These are phyloP conservation scores for Perilla frutescens DNA, from an alignment of 257 asterid species.

Conservation along the genomic window DNA sequence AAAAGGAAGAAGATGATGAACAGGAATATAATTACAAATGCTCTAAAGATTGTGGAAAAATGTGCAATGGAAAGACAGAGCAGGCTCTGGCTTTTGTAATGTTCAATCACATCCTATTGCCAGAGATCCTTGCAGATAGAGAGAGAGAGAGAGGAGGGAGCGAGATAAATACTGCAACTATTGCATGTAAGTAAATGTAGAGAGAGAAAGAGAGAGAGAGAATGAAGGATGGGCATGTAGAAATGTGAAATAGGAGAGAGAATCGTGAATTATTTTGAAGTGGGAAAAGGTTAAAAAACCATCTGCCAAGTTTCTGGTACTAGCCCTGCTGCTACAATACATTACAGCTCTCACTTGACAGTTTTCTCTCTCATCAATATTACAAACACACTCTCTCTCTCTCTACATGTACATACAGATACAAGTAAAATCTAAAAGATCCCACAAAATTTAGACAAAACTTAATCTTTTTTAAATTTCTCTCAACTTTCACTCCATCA, in stretches of 20 bases:
- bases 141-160: slow-evolving; percentile 30
- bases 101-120: slow-evolving; percentile 88
- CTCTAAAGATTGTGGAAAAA: slow-evolving; percentile 50
- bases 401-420: not conserved
- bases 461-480: not conserved
- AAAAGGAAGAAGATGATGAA: slow-evolving; percentile 29
- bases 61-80: slow-evolving; percentile 49
- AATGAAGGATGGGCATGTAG: not conserved
- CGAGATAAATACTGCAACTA: slow-evolving; percentile 27
- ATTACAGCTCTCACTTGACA: slow-evolving; percentile 40
- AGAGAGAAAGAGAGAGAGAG: slow-evolving; percentile 32
- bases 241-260: slow-evolving; percentile 27
- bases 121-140: slow-evolving; percentile 48
- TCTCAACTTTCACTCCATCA: slow-evolving; percentile 1
- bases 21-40: slow-evolving; percentile 47
- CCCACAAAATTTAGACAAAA: slow-evolving; percentile 2
- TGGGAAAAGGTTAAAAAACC: slow-evolving; percentile 50
- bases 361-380: slow-evolving; percentile 34
- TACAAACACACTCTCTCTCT: not conserved
- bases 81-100: slow-evolving; percentile 56
- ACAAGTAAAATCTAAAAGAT: slow-evolving; percentile 14
- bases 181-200: slow-evolving; percentile 44
- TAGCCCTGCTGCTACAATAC: slow-evolving; percentile 39
- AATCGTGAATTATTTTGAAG: slow-evolving; percentile 56
- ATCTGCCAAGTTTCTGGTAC: slow-evolving; percentile 49